phyloP scores from a whole-genome alignment of 306 rosid genomes.

The Cicer cuneatum region DNA sequence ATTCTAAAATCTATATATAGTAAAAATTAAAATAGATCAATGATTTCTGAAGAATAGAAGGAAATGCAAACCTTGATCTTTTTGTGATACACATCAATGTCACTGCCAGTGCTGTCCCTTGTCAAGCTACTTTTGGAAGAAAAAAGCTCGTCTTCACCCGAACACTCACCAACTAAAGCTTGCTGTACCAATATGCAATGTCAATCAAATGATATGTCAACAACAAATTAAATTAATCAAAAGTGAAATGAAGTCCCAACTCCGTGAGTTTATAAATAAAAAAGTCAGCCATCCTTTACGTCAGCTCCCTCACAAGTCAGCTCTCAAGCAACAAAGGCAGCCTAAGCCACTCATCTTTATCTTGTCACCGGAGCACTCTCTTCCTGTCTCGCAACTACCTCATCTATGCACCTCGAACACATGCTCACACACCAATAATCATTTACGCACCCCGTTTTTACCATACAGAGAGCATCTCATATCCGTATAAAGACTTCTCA shows the following conservation, averaged over 20 bases:
- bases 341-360: constrained; percentile 15
- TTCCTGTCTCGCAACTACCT: constrained; percentile 11
- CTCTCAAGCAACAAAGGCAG: constrained; percentile 35
- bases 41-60: constrained; percentile 8
- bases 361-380: not conserved
- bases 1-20: constrained; percentile 25
- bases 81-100: constrained; percentile 66
- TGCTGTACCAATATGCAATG: constrained; percentile 60
- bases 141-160: constrained; percentile 90
- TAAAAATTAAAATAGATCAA: constrained; percentile 16
- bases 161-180: constrained; percentile 93
- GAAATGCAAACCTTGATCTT: constrained; percentile 70
- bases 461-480: constrained; percentile 8
- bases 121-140: constrained; percentile 63
- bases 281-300: constrained; percentile 24
- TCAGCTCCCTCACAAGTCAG: not conserved
- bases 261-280: not conserved
- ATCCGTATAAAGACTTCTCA: not conserved
- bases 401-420: constrained; percentile 20
- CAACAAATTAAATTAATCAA: constrained; percentile 30
- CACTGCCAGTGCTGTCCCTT: constrained; percentile 63
- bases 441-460: not conserved
- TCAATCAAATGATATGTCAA: constrained; percentile 30
- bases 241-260: constrained; percentile 15
- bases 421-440: not conserved